A percentile compares a stretch with the other conserved stretches of the same genome.
These are phyloP conservation scores for Exophiala lecanii-corni DNA, from an alignment of 2,329 filamentous ascomycete species.

Conservation along the genomic window DNA sequence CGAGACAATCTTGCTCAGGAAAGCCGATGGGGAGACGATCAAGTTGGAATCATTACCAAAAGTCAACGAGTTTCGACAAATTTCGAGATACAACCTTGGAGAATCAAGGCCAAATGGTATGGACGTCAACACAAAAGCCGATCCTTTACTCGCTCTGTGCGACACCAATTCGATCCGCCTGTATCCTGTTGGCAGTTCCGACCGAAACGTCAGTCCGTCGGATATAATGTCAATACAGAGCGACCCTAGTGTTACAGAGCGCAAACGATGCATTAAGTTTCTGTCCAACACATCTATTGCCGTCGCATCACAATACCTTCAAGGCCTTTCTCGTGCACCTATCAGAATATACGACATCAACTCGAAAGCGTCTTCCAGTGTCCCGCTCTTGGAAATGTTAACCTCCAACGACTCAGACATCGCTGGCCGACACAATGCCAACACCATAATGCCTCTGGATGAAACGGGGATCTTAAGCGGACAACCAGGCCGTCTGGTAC, in stretches of 20 bases:
- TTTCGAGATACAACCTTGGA: constrained; percentile 36
- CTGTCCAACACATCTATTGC: constrained; percentile 48
- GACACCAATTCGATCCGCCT: constrained; percentile 46
- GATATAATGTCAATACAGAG: constrained; percentile 30
- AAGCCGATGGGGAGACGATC: constrained; percentile 47
- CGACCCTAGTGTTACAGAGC: constrained; percentile 23
- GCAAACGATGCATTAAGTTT: constrained; percentile 50
- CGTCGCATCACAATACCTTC: constrained; percentile 43
- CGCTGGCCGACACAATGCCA: constrained; percentile 28
- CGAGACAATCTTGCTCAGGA: constrained; percentile 52
- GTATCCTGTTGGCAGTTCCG: constrained; percentile 38
- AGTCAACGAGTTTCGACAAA: constrained; percentile 33
- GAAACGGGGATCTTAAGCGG: constrained; percentile 24
- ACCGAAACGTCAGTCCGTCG: constrained; percentile 35
- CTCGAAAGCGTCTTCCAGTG: constrained; percentile 37
- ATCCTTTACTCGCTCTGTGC: constrained; percentile 49
- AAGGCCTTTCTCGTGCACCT: constrained; percentile 34
- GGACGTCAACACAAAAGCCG: constrained; percentile 39
- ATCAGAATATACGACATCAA: constrained; percentile 49
- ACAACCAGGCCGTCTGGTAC: constrained; percentile 48
- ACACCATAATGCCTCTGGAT: constrained; percentile 36
- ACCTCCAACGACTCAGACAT: constrained; percentile 8
- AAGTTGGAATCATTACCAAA: constrained; percentile 34
- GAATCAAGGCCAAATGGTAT: constrained; percentile 44
- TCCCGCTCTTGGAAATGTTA: constrained; percentile 25